Evolutionary conservation across 495 filamentous ascomycete species (phyloP), one percentile per base, ranked within the genome.

Genomic region (Parmelia sp.): DNA sequence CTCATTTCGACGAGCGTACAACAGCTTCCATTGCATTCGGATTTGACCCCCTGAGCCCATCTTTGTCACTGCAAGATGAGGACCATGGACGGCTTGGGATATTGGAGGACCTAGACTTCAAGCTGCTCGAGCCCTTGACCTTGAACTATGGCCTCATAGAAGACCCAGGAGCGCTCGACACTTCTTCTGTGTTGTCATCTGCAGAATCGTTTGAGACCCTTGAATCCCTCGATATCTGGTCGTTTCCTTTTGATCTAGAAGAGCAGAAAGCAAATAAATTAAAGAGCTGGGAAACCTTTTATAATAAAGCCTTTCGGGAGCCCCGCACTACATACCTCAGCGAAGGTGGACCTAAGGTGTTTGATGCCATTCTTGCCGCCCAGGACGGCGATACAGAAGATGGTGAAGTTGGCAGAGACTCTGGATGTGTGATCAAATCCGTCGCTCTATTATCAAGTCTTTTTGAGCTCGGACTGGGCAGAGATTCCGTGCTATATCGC

Each of bases 401-500:
- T 14, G 35, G 19, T 57, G 27, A n/a, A 29, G 29, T 29, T 19
- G 27, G 42, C n/a, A 23, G 33, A 44, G 25, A 25, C 14, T 37
- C 60, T 10, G 65, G 51, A n/a, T 27, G 21, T n/a, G 70, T 72
- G 15, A 55, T 73, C 9, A 51, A 66, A 29, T 64, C 63, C 10
- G 70, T 45, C 35, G 35, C 61, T 51, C n/a, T 68, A 7, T 10
- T 71, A 27, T 57, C 61, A 10, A 45, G 65, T 45, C 56, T 96
- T 25, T 73, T 90, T 42, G 82, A 84, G 58, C 80, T 96, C 14
- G 89, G 87, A 0, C 78, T 97, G 4, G 94, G 94, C 8, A 83
- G 91, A 74, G 87, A 85, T 58, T 96, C 93, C 0, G 73, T 88
- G 14, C 82, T 96, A 57, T 97, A 95, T 73, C 72, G 72, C 2